A percentile compares a stretch with the other conserved stretches of the same genome.
These are phyloP conservation scores for Mrakia gelida DNA, from an alignment of 768 basidiomycete species.

Conservation along the genomic window DNA sequence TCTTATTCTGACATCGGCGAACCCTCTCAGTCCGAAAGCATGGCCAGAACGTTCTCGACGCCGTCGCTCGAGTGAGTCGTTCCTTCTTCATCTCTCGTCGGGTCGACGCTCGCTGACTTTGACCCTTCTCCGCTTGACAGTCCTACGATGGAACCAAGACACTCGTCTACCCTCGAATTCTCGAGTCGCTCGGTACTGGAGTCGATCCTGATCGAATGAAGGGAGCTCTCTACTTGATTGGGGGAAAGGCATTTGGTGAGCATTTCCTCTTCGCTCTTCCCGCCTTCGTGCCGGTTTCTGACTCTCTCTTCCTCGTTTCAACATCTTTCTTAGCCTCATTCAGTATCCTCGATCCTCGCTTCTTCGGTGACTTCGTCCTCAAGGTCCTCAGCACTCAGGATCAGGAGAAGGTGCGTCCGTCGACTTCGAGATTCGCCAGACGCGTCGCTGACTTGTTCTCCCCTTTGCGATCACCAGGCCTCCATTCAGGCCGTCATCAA, in stretches of 20 bases:
- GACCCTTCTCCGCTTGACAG: neutral
- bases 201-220: slow-evolving; percentile 88
- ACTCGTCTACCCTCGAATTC: slow-evolving; percentile 37
- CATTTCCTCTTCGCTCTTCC: slow-evolving; percentile 16
- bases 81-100: slow-evolving; percentile 43
- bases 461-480: slow-evolving; percentile 49
- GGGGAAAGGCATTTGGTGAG: slow-evolving; percentile 62
- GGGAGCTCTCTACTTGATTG: slow-evolving; percentile 72
- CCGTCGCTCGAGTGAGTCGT: slow-evolving; percentile 62
- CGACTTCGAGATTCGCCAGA: neutral
- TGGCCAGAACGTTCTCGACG: slow-evolving; percentile 18
- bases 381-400: slow-evolving; percentile 27
- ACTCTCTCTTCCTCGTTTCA: neutral
- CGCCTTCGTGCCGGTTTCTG: neutral
- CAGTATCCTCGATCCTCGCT: slow-evolving; percentile 24
- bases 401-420: slow-evolving; percentile 66
- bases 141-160: slow-evolving; percentile 46
- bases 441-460: neutral
- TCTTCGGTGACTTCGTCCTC: slow-evolving; percentile 28
- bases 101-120: neutral
- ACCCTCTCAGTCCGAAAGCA: slow-evolving; percentile 22
- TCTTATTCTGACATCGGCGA: neutral
- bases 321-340: slow-evolving; percentile 11
- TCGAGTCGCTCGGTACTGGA: slow-evolving; percentile 52
- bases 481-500: slow-evolving; percentile 69